Conservation (phyloP, 768 basidiomycete species). For the Gloeostereum incarnatum region DNA sequence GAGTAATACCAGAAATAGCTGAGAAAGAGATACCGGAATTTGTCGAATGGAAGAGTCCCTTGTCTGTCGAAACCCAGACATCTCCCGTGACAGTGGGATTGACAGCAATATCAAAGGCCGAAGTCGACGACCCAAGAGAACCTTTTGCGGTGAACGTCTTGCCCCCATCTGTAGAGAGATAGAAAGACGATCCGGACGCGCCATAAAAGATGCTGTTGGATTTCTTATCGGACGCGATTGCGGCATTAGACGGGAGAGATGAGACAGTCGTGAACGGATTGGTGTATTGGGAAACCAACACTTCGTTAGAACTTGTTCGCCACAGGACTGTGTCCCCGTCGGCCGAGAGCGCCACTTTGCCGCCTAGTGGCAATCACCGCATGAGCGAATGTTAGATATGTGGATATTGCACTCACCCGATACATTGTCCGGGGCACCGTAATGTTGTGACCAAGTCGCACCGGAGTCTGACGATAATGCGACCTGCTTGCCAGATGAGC, state of each 20-base stretch:
- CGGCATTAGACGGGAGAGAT: slow-evolving; percentile 39
- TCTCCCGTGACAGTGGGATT: slow-evolving; percentile 47
- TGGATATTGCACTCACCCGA: slow-evolving; percentile 8
- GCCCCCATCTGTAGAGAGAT: slow-evolving; percentile 49
- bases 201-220: slow-evolving; percentile 51
- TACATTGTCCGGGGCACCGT: slow-evolving; percentile 38
- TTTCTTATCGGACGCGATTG: slow-evolving; percentile 56
- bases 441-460: slow-evolving; percentile 33
- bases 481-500: slow-evolving; percentile 40
- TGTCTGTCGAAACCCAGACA: slow-evolving; percentile 56
- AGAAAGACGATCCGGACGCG: slow-evolving; percentile 45
- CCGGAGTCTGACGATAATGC: slow-evolving; percentile 39
- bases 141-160: slow-evolving; percentile 36
- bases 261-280: slow-evolving; percentile 39
- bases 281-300: slow-evolving; percentile 42
- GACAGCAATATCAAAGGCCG: slow-evolving; percentile 43
- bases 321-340: slow-evolving; percentile 50
- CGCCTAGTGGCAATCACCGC: slow-evolving; percentile 3
- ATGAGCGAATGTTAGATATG: not conserved
- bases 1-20: slow-evolving; percentile 19
- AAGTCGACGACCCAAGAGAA: slow-evolving; percentile 36
- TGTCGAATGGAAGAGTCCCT: slow-evolving; percentile 28
- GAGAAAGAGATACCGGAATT: slow-evolving; percentile 24
- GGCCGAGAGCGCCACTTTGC: slow-evolving; percentile 34
- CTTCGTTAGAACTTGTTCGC: slow-evolving; percentile 37